Conservation (phyloP, 2,329 filamentous ascomycete species). For the Parasarocladium wereldwijsianum region DNA sequence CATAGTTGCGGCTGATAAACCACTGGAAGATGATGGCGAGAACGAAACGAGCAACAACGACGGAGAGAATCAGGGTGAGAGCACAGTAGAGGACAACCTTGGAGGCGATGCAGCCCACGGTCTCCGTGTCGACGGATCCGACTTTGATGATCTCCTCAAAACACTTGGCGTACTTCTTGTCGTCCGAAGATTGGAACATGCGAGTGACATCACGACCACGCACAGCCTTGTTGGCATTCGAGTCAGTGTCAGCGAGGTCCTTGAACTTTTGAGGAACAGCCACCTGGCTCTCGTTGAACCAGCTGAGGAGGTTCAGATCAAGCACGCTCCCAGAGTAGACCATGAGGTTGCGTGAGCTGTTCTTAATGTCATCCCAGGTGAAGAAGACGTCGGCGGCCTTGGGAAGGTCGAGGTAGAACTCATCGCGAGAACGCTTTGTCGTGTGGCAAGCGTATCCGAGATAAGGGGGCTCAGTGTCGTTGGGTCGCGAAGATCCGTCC, state of each 20-base stretch:
- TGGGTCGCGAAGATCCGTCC: constrained; percentile 71
- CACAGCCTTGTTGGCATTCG: constrained; percentile 44
- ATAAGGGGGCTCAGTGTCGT: constrained; percentile 62
- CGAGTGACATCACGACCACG: constrained; percentile 82
- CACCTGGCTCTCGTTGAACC: constrained; percentile 79
- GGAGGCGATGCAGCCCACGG: constrained; percentile 92
- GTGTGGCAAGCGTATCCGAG: constrained; percentile 85
- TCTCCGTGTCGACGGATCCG: constrained; percentile 88
- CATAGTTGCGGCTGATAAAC: constrained; percentile 83
- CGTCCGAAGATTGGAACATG: constrained; percentile 58
- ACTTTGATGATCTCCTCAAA: constrained; percentile 92
- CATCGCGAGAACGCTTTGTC: constrained; percentile 45
- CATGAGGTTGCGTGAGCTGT: constrained; percentile 75
- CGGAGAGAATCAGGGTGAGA: constrained; percentile 77
- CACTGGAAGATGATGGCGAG: constrained; percentile 88
- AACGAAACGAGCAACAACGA: constrained; percentile 76
- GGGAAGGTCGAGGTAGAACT: constrained; percentile 57
- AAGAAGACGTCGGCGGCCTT: constrained; percentile 82
- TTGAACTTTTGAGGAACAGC: constrained; percentile 63
- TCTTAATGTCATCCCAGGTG: constrained; percentile 88
- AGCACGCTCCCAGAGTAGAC: constrained; percentile 92
- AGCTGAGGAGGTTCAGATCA: constrained; percentile 74
- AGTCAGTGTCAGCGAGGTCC: constrained; percentile 55
- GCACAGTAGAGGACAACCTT: constrained; percentile 94
- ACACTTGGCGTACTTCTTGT: constrained; percentile 76